Evolutionary conservation across 768 basidiomycete species (phyloP), one percentile per base, ranked within the genome.

Genomic region (Cyclocybe cylindracea): DNA sequence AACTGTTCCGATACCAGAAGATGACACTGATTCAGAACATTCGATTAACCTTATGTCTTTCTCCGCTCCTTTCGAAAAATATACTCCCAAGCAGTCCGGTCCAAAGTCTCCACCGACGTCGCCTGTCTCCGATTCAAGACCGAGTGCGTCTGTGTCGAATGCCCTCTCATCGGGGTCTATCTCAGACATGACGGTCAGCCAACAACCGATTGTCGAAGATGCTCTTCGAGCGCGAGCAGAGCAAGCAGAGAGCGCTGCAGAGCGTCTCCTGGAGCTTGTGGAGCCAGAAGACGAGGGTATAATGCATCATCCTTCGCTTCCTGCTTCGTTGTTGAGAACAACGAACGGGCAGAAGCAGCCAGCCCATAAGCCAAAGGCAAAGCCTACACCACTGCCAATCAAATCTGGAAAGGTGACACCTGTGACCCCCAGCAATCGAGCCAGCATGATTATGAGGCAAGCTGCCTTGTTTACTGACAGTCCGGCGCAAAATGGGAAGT

Each of bases 191-290:
- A 45, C 54, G 44, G 52, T 53, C 14, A 54, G 64, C 49, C 71
- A 79, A 56, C 73, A 76, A 57, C 66, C 78, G 58, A 75, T 84
- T 10, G 79, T 94, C 4, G 94, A 95, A 62, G 94, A 96, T 63
- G 92, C 87, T 31, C 68, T 96, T 59, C 81, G 86, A 39, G 91
- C 91, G 2, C 83, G 91, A 46, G 94, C 95, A 1, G 90, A 91
- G 59, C 95, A 97, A 65, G 95, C 95, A 0, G 91, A 94, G 65
- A 94, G 91, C 63, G 91, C 94, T 7, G 95, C 95, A 0, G 87
- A 92, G 65, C 81, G 91, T 44, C 70, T 98, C 24, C 66, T 96
- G 36, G 95, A 97, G 66, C 78, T 96, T 11, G 87, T 91, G 10
- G 90, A 93, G 55, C 82, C 87, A 10, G 90, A 91, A 42, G 87